Evolutionary conservation across 345 rosid genomes (phyloP), one percentile per base, ranked within the genome.

Genomic region (Capsella bursapastoris): DNA sequence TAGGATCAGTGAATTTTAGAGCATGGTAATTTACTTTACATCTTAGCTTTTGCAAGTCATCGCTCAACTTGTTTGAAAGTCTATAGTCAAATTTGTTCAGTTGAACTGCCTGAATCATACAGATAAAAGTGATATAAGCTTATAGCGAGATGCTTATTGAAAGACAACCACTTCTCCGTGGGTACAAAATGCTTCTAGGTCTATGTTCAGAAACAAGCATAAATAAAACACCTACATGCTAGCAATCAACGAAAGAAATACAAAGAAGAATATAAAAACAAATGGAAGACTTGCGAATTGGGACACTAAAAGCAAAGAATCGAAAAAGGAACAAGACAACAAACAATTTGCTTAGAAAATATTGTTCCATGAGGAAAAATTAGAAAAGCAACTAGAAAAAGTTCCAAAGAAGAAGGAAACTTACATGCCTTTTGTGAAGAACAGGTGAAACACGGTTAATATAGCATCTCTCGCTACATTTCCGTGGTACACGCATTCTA

Each of bases 391-490:
- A 72, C 2, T 44, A 8, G 52, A n/a, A 64, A 60, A 76, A 55
- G 73, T 22, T 70, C 52, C 9, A 60, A 68, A 25, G 81, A 84
- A 74, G 79, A 69, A 57, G 75, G 53, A 83, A 83, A 92, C 99
- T 90, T 96, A 96, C 98, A 89, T 96, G 99, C 97, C 96, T 92
- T 95, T 89, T 95, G 90, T 82, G 84, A 80, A 95, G 98, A 81
- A 87, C 93, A 53, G 99, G 98, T 65, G 89, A 74, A n/a, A 95
- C 96, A 76, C 97, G 97, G 50, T 71, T 95, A 45, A 76, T 80
- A 82, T 95, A 95, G 76, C 99, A 95, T 77, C 84, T 88, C 82
- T 86, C 99, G 53, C 84, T 90, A 78, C 99, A 95, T 81, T 92
- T 95, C 84, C 99, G 82, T 10, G 99, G 98, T 60, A 92, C 97